Base-by-base conservation (phyloP, 371 early-diverging fungal species). In the Mucor plumbeus region DNA sequence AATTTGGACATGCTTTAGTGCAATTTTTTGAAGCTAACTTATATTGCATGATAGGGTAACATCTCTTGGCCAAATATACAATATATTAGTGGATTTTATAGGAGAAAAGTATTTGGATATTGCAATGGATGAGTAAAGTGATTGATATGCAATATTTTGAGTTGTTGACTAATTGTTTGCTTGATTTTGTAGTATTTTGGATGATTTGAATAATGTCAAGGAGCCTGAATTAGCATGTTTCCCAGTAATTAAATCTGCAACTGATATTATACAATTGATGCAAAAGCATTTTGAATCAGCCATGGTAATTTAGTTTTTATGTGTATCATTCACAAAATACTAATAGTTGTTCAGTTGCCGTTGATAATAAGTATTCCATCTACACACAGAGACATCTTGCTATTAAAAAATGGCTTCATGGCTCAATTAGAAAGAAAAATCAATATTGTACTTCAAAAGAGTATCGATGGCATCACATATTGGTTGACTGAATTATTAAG, bases 261-360 rank as follows among this genome's bases (percentile, higher is more conserved):
- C 91, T 7, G 75, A 90, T 33, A 87, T 91, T 2, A 84, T 94
- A 19, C 95, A 94, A 47, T 76, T 97, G 48, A 77, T 95, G 59
- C 98, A 98, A 75, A 82, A 90, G 40, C 97, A 97, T 76, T 97
- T 96, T 81, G 95, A 96, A 68, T 83, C 88, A 10, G 83, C 87
- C 4, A 84, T 97, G 62, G 96, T 95, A 87, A 80, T 1, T 15
- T 7, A 34, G 26, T 1, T 26, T 26, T 26, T 26, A 26, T 26
- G 3, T 26, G 26, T 26, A 26, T 26, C 26, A 3, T 26, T 26
- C 3, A 3, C 26, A 26, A 26, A 26, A 26, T 26, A 26, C 3
- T 26, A 3, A 26, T 3, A 26, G 1, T 53, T 53, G 43, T 38
- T 14, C 76, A 92, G 93, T 71, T 91, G 19, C 95, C 95, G 0